Evolutionary conservation across 768 basidiomycete genomes (phyloP), one percentile per base, ranked within the genome.

Genomic region (Daedalea quercina): DNA sequence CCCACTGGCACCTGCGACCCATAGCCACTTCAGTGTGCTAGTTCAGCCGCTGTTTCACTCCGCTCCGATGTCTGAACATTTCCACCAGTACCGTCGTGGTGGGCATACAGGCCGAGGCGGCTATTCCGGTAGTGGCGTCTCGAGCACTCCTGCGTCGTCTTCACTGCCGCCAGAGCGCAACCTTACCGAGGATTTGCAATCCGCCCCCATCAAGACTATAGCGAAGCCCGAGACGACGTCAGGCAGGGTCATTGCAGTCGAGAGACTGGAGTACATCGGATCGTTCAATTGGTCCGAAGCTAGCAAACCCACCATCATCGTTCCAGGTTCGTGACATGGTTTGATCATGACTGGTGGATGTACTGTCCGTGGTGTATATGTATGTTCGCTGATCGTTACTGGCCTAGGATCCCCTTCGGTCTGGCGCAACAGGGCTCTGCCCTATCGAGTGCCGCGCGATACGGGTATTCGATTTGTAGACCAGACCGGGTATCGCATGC

Each of bases 371-470:
- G 33, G 43, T 11, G 15, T 43, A 33, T 13, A 13, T n/a, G 20
- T 20, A 33, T 20, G 12, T 23, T 9, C 34, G 11, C 28, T 31
- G 28, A 31, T 25, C n/a, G 15, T 23, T 6, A 17, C 20, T 3
- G 0, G 11, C 24, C 20, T 40, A 87, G 84, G 84, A 0, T 80
- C 79, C 0, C 84, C 85, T 0, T 74, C 76, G 19, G 65, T 76
- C 50, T 87, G 85, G 85, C 69, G 63, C 3, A 71, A 78, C 23
- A 61, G 58, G n/a, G 47, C 67, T 0, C 59, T 73, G 6, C 84
- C 86, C 1, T 80, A 73, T 58, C 72, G 64, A 7, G 80, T 88
- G 13, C 71, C 74, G 3, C 72, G 70, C 12, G 87, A 89, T 60
- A 65, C 62, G 4, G 83, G 81, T 0, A 28, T 70, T 9, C 63